Evolutionary conservation across 768 basidiomycete species (phyloP), one percentile per base, ranked within the genome.

Genomic region (Daedaleopsis sinensis): DNA sequence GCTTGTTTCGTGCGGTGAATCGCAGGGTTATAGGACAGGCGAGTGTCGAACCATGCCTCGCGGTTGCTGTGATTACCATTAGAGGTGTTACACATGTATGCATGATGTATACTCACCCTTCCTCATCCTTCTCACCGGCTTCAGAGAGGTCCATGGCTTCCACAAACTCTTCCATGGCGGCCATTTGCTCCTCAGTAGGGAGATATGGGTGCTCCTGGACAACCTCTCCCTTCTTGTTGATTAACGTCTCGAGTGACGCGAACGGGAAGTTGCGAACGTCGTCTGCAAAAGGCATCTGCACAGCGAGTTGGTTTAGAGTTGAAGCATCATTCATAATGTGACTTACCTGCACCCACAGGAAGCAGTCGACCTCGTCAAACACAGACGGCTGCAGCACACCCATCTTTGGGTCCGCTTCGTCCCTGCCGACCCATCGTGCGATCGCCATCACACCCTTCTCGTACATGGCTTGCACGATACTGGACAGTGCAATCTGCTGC

Each of bases 1-100:
- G 95, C 95, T 78, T 97, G 94, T 72, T 96, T 96, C 58, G 89
- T 82, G 54, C 96, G 88, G 69, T 99, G 96, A 36, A 97, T 80
- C 4, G 91, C 85, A 1, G 96, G 95, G 67, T 96, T 97, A 73
- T 84, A 97, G 1, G 95, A 93, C 1, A 87, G 75, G 3, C 80
- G 76, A 0, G 89, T 82, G 59, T 90, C 85, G 70, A 90, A 96
- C 94, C 94, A 98, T 3, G 88, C 80, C 3, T 69, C 67, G 11
- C 80, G 83, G 43, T 81, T 78, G 16, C 93, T 94, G 67, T 11
- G 12, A 21, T 19, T 21, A 23, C 19, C 23, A 19, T 6, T 9
- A n/a, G 36, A 55, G 35, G 19, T 52, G 21, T n/a, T 38, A 18
- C 39, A 42, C n/a, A 27, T 43, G 51, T 46, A n/a, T 16, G 60